Base-by-base conservation (phyloP, 805 yeast species). In the Cyberlindnera euphorbiae region DNA sequence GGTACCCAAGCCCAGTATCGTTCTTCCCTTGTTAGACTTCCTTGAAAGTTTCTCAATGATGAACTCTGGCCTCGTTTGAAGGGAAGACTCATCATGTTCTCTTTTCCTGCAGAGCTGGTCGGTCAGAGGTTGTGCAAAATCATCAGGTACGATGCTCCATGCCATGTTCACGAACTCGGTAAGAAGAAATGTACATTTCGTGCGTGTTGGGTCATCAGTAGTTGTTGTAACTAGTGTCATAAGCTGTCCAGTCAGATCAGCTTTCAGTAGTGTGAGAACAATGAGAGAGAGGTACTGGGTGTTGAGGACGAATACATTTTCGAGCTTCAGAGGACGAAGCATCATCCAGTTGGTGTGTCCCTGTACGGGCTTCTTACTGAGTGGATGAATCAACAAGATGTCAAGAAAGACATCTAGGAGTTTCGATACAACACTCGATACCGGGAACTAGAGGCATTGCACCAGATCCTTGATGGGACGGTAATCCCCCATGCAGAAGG, bases 381-480 rank as follows among this genome's bases (percentile, higher is more conserved):
- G 58, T 1, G 76, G 64, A 49, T 67, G 67, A 11, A 85, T 75
- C 39, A 79, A 61, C 29, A 93, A 63, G 4, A 82, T 61, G 49
- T 83, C 89, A 29, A 79, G 69, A 27, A 89, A 66, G 3, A 88
- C 66, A 50, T 86, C 94, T 45, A 90, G 62, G 13, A 89, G 54
- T 19, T 77, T 73, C 24, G 75, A 79, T 27, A 85, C 73, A 17
- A 80, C 59, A 26, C 67, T 56, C 2, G 75, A 66, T 9, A 76
- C 71, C n/a, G 77, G 77, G 35, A 71, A 67, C n/a, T 64, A 59
- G 28, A 93, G 62, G 53, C 88, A 80, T 28, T 67, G 59, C 3
- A 89, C 60, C 19, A 89, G 60, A 35, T 76, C 75, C 28, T 62
- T 64, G 16, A 89, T 53, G 8, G 80, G 70, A 37, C 64, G 62